Percentiles rank a stretch among this genome's conserved stretches.
Conservation (phyloP, 2,329 filamentous ascomycete species). For the Keithomyces neogunnii region DNA sequence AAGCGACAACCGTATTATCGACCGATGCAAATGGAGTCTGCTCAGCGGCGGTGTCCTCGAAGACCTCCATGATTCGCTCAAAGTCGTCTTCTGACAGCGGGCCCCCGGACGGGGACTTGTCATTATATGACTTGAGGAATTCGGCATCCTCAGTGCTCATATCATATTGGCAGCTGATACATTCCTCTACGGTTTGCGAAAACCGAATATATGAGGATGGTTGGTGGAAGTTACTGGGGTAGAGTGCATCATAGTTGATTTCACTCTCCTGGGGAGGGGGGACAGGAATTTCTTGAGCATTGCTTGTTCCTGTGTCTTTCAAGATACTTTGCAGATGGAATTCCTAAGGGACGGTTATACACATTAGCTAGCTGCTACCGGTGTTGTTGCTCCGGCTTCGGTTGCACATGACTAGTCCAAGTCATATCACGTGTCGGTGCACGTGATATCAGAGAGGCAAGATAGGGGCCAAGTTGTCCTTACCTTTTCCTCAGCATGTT, state of each 20-base stretch:
- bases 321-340: slow-evolving; percentile 85
- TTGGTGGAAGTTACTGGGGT: slow-evolving; percentile 69
- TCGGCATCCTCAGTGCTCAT: slow-evolving; percentile 86
- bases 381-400: background rate
- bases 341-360: slow-evolving; percentile 51
- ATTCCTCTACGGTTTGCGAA: slow-evolving; percentile 96
- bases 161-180: slow-evolving; percentile 82
- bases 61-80: slow-evolving; percentile 89
- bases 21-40: slow-evolving; percentile 85
- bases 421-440: slow-evolving; percentile 33
- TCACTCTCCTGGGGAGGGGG: slow-evolving; percentile 55
- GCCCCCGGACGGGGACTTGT: slow-evolving; percentile 54
- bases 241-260: slow-evolving; percentile 82
- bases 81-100: slow-evolving; percentile 84
- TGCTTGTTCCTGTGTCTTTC: slow-evolving; percentile 45
- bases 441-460: slow-evolving; percentile 38
- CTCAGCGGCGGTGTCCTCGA: slow-evolving; percentile 75
- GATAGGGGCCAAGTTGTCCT: slow-evolving; percentile 37
- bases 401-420: background rate
- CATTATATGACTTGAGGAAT: slow-evolving; percentile 78
- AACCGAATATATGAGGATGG: slow-evolving; percentile 94
- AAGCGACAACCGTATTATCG: slow-evolving; percentile 76
- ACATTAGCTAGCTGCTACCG: background rate
- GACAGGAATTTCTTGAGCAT: slow-evolving; percentile 56
- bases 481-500: slow-evolving; percentile 95